Conservation (phyloP, 2,329 filamentous ascomycete genomes). For the Trematosphaeria pertusa region DNA sequence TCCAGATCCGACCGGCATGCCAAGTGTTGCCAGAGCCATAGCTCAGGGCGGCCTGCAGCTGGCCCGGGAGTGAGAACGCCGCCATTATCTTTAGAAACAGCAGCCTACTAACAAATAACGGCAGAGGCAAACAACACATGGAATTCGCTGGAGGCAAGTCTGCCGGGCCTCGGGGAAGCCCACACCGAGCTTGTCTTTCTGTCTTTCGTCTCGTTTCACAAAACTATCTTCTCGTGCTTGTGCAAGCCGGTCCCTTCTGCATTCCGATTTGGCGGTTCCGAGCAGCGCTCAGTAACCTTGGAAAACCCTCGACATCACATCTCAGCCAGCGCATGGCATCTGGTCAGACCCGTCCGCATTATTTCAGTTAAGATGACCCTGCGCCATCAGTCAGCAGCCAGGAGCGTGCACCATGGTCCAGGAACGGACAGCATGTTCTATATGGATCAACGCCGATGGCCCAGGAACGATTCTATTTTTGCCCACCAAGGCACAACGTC, state of each 20-base stretch:
- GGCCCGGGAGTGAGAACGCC: constrained; percentile 12
- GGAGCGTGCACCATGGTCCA: constrained; percentile 1
- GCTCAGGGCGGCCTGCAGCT: constrained; percentile 12
- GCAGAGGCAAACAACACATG: too few relatives aligned
- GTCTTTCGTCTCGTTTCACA: too few relatives aligned
- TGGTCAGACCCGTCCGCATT: constrained; percentile 8
- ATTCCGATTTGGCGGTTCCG: constrained; percentile 18
- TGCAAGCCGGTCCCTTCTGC: neutral
- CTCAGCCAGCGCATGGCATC: constrained; percentile 20
- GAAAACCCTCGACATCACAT: constrained; percentile 14
- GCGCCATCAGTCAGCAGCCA: constrained; percentile 26
- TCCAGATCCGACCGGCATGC: constrained; percentile 9
- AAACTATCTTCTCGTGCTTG: too few relatives aligned
- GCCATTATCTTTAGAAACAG: constrained; percentile 29
- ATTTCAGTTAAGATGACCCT: constrained; percentile 16
- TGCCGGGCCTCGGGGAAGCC: too few relatives aligned
- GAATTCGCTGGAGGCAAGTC: too few relatives aligned
- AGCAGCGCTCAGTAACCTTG: constrained; percentile 5
- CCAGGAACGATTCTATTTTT: constrained; percentile 37
- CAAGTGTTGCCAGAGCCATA: constrained; percentile 13
- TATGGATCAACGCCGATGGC: constrained; percentile 17
- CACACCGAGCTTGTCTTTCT: too few relatives aligned
- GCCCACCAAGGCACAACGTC: constrained; percentile 15
- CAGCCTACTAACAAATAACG: too few relatives aligned
- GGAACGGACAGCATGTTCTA: constrained; percentile 14